Conservation (phyloP, 1,284 basidiomycete species). For the Leccinum colubrinum region DNA sequence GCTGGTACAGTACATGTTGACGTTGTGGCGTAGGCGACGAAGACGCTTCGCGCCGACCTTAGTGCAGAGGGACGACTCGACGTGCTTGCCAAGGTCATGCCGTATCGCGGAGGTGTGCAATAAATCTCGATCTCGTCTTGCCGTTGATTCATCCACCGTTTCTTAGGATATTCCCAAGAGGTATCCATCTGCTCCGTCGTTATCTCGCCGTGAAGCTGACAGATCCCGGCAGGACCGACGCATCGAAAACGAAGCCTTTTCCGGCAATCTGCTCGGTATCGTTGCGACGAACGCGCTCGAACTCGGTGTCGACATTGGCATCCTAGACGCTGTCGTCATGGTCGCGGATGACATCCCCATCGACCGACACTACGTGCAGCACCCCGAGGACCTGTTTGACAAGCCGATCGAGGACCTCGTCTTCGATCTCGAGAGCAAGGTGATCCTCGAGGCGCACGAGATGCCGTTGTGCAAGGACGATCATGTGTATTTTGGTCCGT, state of each 20-base stretch:
- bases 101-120: slow-evolving; percentile 77
- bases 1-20: neutral
- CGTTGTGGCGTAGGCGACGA: slow-evolving; percentile 60
- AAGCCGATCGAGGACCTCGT: slow-evolving; percentile 61
- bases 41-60: slow-evolving; percentile 71
- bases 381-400: slow-evolving; percentile 73
- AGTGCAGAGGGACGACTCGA: slow-evolving; percentile 76
- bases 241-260: slow-evolving; percentile 88
- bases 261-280: slow-evolving; percentile 79
- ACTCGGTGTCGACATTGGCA: slow-evolving; percentile 89
- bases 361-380: slow-evolving; percentile 76
- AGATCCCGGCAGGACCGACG: slow-evolving; percentile 58
- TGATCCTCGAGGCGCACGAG: slow-evolving; percentile 80
- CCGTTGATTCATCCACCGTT: neutral
- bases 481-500: slow-evolving; percentile 69
- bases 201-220: slow-evolving; percentile 2
- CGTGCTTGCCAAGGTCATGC: slow-evolving; percentile 74
- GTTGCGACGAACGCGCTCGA: slow-evolving; percentile 92
- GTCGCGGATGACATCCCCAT: slow-evolving; percentile 73
- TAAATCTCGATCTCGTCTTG: neutral
- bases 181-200: slow-evolving; percentile 32
- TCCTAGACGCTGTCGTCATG: slow-evolving; percentile 83
- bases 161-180: slow-evolving; percentile 55
- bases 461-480: slow-evolving; percentile 79
- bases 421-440: slow-evolving; percentile 73